Conservation (phyloP, 371 early-diverging fungal genomes). For the Mucor sp. region DNA sequence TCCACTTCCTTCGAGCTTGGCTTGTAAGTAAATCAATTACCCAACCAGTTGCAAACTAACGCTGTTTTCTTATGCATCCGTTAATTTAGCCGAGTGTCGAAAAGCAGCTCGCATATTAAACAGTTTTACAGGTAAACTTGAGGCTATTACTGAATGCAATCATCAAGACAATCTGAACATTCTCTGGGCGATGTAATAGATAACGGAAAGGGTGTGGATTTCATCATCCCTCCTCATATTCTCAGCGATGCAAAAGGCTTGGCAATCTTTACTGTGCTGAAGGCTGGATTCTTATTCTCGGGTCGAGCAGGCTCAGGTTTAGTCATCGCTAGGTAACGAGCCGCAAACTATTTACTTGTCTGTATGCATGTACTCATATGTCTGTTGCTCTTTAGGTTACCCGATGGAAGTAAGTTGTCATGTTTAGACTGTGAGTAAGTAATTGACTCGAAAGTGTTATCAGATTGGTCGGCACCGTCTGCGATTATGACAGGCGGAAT, state of each 20-base stretch:
- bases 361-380: not conserved
- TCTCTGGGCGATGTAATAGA: constrained; percentile 13
- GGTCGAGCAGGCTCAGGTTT: constrained; percentile 82
- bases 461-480: constrained; percentile 62
- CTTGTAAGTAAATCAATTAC: constrained; percentile 24
- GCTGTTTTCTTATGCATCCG: not conserved
- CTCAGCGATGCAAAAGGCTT: constrained; percentile 75
- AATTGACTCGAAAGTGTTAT: not conserved
- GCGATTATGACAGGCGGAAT: constrained; percentile 62
- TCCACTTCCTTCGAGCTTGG: constrained; percentile 40
- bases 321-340: constrained; percentile 66
- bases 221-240: constrained; percentile 63
- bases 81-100: constrained; percentile 41
- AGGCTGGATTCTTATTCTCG: constrained; percentile 87
- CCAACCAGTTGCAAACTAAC: not conserved
- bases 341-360: not conserved
- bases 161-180: not conserved
- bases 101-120: constrained; percentile 67
- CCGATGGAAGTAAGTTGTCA: constrained; percentile 37
- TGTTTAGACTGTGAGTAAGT: not conserved
- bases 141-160: not conserved
- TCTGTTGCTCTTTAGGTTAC: constrained; percentile 16
- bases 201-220: constrained; percentile 54
- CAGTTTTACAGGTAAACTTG: constrained; percentile 46
- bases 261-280: constrained; percentile 84